These are phyloP conservation scores for Zymoseptoria pseudotritici DNA, from an alignment of 2,329 filamentous ascomycete genomes.

Conservation along the genomic window DNA sequence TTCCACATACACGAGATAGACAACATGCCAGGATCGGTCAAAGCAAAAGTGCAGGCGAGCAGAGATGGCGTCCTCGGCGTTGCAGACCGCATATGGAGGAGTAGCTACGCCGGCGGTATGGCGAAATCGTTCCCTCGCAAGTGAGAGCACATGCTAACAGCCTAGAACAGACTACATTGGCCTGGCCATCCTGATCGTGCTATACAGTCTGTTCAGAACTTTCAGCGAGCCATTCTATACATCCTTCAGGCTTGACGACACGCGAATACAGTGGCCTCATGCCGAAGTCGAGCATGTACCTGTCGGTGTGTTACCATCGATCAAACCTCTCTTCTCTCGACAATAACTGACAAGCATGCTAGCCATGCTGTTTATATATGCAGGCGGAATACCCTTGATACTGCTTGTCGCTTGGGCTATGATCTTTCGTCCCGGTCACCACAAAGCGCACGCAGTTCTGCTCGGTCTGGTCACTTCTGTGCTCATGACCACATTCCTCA, in stretches of 20 bases:
- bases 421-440: conserved; percentile 53
- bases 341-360: neutral
- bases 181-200: conserved; percentile 59
- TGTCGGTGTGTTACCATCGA: conserved; percentile 49
- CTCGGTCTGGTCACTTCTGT: conserved; percentile 70
- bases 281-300: conserved; percentile 77
- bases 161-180: conserved; percentile 65
- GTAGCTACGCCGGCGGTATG: conserved; percentile 62
- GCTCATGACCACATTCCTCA: conserved; percentile 71
- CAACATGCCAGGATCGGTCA: neutral
- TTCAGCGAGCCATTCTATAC: conserved; percentile 82
- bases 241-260: conserved; percentile 85
- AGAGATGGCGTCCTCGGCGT: neutral
- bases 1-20: neutral
- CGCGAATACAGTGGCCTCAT: conserved; percentile 77
- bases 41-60: neutral
- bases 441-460: conserved; percentile 79
- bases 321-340: neutral
- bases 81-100: conserved; percentile 39
- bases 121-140: neutral
- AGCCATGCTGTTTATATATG: conserved; percentile 73
- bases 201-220: conserved; percentile 57
- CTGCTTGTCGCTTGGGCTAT: conserved; percentile 61
- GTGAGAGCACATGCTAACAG: neutral
- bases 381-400: conserved; percentile 62